Base-by-base conservation (phyloP, 2,329 filamentous ascomycete genomes). In the Gremmenia infestans region DNA sequence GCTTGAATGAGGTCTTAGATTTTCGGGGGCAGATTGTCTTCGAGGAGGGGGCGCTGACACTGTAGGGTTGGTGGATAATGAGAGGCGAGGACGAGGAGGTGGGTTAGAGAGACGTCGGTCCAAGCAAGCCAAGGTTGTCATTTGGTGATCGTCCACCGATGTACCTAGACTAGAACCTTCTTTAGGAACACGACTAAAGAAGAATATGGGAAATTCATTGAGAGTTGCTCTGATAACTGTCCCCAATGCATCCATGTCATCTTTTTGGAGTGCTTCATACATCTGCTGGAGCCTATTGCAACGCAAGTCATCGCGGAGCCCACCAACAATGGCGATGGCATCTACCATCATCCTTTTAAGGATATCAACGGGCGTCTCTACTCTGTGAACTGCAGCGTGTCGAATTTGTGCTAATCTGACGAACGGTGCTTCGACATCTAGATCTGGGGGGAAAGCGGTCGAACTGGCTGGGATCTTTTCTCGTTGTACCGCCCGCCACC, bases 311-410 rank as follows among this genome's bases (percentile, higher is more conserved):
- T 57, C 55, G 1, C 47, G 22, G 5, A 57, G 22, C 2, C 37
- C 55, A 9, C 19, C 2, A 2, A 43, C 55, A 22, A 57, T 25
- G 5, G 6, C 32, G 35, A 57, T 39, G n/a, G 39, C 46, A 48
- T 57, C 55, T 32, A 12, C 17, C 32, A 53, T 36, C 50, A 57
- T 57, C 7, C 22, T 14, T 28, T 53, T 53, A 25, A 53, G 19
- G 23, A 22, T 28, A 19, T 46, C 55, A 5, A 52, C 32, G 5
- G 36, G 42, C 9, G 28, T 32, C 12, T 19, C 12, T 3, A 40
- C 9, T n/a, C 55, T 25, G 32, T 57, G 55, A 5, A 57, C 55
- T 17, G 51, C 47, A 12, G 55, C 35, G 32, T 57, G 55, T 39
- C 55, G 46, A 39, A 57, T 15, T 9, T 47, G 46, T 6, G 28